Base-by-base conservation (phyloP, 169 alveolate genomes). In the Hepatocystis sp. region DNA sequence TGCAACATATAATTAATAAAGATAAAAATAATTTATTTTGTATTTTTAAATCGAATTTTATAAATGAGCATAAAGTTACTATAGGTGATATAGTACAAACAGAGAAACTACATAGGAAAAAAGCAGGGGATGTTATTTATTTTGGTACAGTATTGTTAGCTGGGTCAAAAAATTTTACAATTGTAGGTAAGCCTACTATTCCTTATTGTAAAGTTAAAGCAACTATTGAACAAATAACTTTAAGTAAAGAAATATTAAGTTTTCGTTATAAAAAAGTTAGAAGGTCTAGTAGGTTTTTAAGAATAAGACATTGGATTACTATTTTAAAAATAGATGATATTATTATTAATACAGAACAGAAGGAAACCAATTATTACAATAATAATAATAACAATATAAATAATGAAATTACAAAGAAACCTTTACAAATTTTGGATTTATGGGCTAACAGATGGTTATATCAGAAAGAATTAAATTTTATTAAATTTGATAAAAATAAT, bases 161-260 rank as follows among this genome's bases (percentile, higher is more conserved):
- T 4, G 97, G 97, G 4, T 85, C 96, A 2, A 58, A 84, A 55
- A 90, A 95, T 85, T 95, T 96, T 95, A 91, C 97, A 4, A 84
- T 95, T 7, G 93, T 95, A 32, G 97, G 97, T n/a, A 95, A 95
- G 47, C 97, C 97, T 8, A 93, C 96, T 92, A 93, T 95, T 23
- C 97, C 97, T 25, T 95, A 93, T 61, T 96, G 96, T 15, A 93
- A 86, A 60, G 97, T 95, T 23, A 84, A 91, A 52, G 97, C 96
- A 10, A 90, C 95, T 13, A 78, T 95, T 4, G 97, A 95, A 44
- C 97, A 95, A 39, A 95, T 94, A 93, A 95, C 97, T 4, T 86
- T 94, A 8, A 90, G 96, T 19, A 95, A 95, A 46, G 97, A 94
- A 53, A 94, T 91, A 17, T 55, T 94, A 39, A 93, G 96, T 85